Evolutionary conservation across 2,329 filamentous ascomycete genomes (phyloP), one percentile per base, ranked within the genome.

Genomic region (Myotisia sp.): DNA sequence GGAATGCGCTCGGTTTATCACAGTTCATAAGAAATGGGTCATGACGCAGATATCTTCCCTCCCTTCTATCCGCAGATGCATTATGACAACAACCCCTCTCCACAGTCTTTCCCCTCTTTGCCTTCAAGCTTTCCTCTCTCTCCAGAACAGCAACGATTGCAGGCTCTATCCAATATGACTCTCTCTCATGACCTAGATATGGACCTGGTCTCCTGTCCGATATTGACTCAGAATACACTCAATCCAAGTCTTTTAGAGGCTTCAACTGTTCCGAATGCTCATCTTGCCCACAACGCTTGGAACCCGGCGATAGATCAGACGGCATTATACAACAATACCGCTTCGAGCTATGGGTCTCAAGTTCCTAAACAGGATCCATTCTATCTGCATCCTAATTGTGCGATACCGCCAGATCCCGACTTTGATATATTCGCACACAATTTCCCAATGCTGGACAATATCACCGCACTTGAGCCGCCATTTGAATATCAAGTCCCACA

Each of bases 11-110:
- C 16, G n/a, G 12, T 23, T 32, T 6, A 10, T 7, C 20, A 32
- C 22, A 32, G 29, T 32, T 32, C 20, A 32, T 10, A 32, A 32
- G 20, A 32, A 23, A 32, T 32, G 29, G 29, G 24, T 16, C 13
- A 32, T 32, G 20, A 32, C 12, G 24, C 29, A 9, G 20, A 22
- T 6, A 22, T 24, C 14, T 32, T 19, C 29, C 29, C 29, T 32
- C 17, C 29, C 13, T 23, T 32, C 17, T 32, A 22, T 16, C 16
- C 17, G 8, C 29, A 32, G 20, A 32, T 32, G 29, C 29, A 32
- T 32, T 22, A 22, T 24, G 13, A 17, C 29, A n/a, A 32, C n/a
- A n/a, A n/a, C n/a, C n/a, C n/a, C n/a, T n/a, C n/a, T n/a, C n/a
- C n/a, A n/a, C n/a, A n/a, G n/a, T n/a, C 20, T 24, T 22, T 9